phyloP scores from a whole-genome alignment of 371 early-diverging fungal species.

The Rhizomucor pusillus region DNA sequence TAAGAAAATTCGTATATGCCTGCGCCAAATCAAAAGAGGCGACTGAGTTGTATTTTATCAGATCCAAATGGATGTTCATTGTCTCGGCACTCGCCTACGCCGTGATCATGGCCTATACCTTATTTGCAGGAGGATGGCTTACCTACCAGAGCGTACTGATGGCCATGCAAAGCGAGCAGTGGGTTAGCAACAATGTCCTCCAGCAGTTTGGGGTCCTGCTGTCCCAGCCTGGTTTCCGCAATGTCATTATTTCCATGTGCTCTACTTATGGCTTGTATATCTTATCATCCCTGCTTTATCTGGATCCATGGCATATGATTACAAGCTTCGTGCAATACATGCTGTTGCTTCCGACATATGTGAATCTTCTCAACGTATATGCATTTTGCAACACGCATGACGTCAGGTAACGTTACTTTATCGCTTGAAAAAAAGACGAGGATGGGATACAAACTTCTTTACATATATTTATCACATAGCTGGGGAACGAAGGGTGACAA shows the following conservation, averaged over 20 bases:
- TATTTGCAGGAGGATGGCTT: conserved; percentile 47
- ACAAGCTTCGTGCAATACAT: conserved; percentile 64
- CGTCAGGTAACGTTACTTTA: conserved; percentile 46
- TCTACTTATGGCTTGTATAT: conserved; percentile 70
- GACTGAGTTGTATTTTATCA: conserved; percentile 7
- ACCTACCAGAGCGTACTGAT: conserved; percentile 44
- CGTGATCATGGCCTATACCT: conserved; percentile 45
- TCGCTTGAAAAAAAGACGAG: conserved; percentile 1
- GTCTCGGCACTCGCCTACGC: conserved; percentile 36
- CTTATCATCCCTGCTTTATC: conserved; percentile 55
- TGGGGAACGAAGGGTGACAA: conserved; percentile 97
- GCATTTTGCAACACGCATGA: conserved; percentile 76
- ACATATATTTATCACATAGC: conserved; percentile 19
- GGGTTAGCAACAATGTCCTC: conserved; percentile 29
- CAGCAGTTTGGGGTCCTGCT: conserved; percentile 22
- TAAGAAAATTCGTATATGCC: conserved; percentile 25
- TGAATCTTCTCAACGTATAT: conserved; percentile 67
- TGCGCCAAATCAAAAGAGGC: too few species aligned
- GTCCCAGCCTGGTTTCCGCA: conserved; percentile 49
- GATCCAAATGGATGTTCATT: conserved; percentile 39
- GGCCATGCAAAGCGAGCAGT: conserved; percentile 23
- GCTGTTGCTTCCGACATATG: conserved; percentile 59
- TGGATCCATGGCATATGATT: conserved; percentile 70
- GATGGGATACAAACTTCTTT: too few species aligned
- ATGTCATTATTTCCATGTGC: conserved; percentile 53